A percentile compares a stretch with the other conserved stretches of the same genome.
Evolutionary conservation across 2,329 filamentous ascomycete species (phyloP).

Genomic region (Phaeosphaeriaceae sp.): DNA sequence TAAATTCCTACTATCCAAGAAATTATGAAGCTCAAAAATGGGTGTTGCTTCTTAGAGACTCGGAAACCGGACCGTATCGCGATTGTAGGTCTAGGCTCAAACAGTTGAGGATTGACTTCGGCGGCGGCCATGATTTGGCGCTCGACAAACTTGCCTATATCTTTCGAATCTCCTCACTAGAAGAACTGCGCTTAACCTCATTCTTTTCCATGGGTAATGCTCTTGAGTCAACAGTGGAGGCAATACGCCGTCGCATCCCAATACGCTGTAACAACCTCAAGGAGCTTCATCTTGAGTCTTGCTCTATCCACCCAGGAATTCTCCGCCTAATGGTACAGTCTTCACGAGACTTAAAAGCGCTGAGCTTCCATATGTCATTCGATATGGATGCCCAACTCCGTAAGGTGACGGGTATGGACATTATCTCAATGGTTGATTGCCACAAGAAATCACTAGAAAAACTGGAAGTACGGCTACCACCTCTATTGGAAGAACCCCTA

Average conservation of each 20-base stretch:
- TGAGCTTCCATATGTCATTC: constrained; percentile 16
- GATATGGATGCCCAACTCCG: neutral
- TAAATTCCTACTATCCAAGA: neutral
- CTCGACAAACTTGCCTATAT: neutral
- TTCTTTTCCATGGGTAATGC: constrained; percentile 13
- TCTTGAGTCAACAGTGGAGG: constrained; percentile 1
- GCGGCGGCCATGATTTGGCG: neutral
- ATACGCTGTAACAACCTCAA: constrained; percentile 20
- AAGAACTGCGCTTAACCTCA: constrained; percentile 16
- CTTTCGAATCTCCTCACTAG: constrained; percentile 24
- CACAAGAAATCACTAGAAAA: constrained; percentile 17
- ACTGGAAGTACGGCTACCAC: neutral
- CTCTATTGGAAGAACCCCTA: neutral
- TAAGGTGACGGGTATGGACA: neutral
- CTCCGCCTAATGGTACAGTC: constrained; percentile 25
- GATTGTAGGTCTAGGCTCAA: neutral
- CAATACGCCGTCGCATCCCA: constrained; percentile 23
- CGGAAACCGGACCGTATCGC: neutral
- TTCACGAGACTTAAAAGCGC: constrained; percentile 17
- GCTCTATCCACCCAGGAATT: constrained; percentile 13
- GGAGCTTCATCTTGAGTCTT: constrained; percentile 19
- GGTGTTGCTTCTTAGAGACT: constrained; percentile 26
- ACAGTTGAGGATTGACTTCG: neutral
- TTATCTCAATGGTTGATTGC: constrained; percentile 8
- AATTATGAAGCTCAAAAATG: constrained; percentile 16